Percentiles rank a stretch among this genome's conserved stretches.
These are phyloP conservation scores for Hypoxylon sp. DNA, from an alignment of 2,329 filamentous ascomycete species.

Conservation along the genomic window DNA sequence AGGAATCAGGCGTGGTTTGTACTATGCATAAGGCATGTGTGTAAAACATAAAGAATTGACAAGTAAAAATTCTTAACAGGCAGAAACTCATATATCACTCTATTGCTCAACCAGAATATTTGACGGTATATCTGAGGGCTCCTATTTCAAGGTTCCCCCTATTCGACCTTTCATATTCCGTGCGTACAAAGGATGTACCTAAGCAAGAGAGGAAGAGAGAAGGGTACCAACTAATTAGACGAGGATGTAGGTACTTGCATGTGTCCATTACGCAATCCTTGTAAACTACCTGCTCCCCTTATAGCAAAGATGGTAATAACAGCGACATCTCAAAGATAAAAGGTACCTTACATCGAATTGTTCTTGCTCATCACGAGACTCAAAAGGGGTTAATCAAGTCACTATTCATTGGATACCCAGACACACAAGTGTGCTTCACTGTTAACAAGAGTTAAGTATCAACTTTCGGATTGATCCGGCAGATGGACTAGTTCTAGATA, in stretches of 20 bases:
- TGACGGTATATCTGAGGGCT: not conserved
- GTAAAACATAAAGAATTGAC: not conserved
- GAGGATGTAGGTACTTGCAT: not conserved
- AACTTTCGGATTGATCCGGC: conserved; percentile 5
- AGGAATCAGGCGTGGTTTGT: not conserved
- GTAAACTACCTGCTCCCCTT: not conserved
- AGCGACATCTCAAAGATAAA: not conserved
- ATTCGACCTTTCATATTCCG: too few species aligned
- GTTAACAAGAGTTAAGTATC: not conserved
- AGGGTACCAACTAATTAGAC: not conserved
- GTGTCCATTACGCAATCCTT: not conserved
- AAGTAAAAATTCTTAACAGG: not conserved
- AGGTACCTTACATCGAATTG: not conserved
- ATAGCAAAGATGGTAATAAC: not conserved
- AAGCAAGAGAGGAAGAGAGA: not conserved
- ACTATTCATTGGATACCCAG: not conserved
- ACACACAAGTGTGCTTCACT: not conserved
- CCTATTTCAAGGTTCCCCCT: not conserved
- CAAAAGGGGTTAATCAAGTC: not conserved
- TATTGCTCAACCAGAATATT: too few species aligned
- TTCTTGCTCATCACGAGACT: not conserved
- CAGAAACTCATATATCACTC: not conserved
- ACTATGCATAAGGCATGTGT: not conserved
- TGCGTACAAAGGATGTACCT: too few species aligned
- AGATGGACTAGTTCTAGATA: conserved; percentile 5